Conservation (phyloP, 805 yeast genomes). For the Yamadazyma endophytica region DNA sequence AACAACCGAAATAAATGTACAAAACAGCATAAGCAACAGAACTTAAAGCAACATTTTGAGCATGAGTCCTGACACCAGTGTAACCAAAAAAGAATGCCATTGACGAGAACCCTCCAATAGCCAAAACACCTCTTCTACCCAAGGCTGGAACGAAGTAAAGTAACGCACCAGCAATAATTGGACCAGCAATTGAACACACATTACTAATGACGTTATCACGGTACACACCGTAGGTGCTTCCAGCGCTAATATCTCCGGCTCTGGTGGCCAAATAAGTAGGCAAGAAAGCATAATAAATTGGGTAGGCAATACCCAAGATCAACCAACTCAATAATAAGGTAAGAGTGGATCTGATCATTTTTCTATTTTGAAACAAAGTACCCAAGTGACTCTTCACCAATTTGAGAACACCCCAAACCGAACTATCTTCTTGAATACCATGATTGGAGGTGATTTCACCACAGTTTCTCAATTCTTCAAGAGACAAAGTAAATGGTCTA, state of each 20-base stretch:
- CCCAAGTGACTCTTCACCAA: constrained; percentile 32
- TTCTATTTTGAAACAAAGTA: constrained; percentile 40
- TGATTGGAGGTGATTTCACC: constrained; percentile 32
- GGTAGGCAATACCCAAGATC: constrained; percentile 51
- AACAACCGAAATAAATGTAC: constrained; percentile 32
- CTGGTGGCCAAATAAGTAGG: constrained; percentile 49
- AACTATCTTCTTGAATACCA: constrained; percentile 17
- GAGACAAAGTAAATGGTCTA: constrained; percentile 38
- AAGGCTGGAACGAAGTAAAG: constrained; percentile 23
- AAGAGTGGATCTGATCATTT: constrained; percentile 38
- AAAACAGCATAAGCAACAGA: constrained; percentile 42
- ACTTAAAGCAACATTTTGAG: constrained; percentile 39
- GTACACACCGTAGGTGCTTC: constrained; percentile 35
- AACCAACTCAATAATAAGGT: constrained; percentile 47
- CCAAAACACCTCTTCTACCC: constrained; percentile 57
- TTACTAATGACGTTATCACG: constrained; percentile 48
- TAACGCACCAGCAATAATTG: constrained; percentile 45
- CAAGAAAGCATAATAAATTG: constrained; percentile 50
- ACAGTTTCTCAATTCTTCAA: constrained; percentile 42
- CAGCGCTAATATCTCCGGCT: constrained; percentile 45
- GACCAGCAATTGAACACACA: constrained; percentile 48
- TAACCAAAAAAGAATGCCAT: constrained; percentile 61
- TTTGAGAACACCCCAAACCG: constrained; percentile 15
- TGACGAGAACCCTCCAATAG: constrained; percentile 47
- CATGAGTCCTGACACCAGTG: constrained; percentile 51